Percentiles rank a stretch among this genome's conserved stretches.
phyloP scores from a whole-genome alignment of 2,329 filamentous ascomycete species.

The Catunica adiposa region DNA sequence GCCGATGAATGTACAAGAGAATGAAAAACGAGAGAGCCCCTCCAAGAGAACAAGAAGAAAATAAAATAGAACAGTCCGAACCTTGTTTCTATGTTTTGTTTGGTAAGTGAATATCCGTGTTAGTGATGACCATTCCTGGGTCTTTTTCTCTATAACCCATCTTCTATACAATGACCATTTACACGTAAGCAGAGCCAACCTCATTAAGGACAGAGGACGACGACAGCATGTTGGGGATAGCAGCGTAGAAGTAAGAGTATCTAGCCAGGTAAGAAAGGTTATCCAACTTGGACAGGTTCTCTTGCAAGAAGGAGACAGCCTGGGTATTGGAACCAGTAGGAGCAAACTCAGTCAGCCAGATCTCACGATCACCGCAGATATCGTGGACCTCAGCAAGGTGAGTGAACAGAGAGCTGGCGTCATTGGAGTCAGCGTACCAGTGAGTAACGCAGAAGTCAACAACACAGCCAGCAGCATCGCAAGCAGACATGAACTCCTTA shows the following conservation, averaged over 20 bases:
- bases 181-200: conserved; percentile 34
- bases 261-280: conserved; percentile 33
- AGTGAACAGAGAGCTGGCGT: conserved; percentile 33
- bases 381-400: conserved; percentile 34
- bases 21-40: conserved; percentile 14
- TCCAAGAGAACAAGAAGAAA: conserved; percentile 1
- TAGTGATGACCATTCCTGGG: background rate
- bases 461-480: conserved; percentile 31
- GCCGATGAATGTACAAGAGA: conserved; percentile 22
- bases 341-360: conserved; percentile 52
- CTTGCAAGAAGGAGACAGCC: conserved; percentile 31
- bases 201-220: conserved; percentile 26
- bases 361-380: conserved; percentile 29
- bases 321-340: conserved; percentile 28
- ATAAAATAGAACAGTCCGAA: conserved; percentile 11
- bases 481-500: conserved; percentile 33
- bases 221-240: conserved; percentile 26
- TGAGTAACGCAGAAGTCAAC: conserved; percentile 46
- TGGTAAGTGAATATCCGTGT: background rate
- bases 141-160: background rate
- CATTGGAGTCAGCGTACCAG: conserved; percentile 41
- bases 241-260: conserved; percentile 40
- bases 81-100: background rate
- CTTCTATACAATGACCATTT: background rate
- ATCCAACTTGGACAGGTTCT: conserved; percentile 33